Base-by-base conservation (phyloP, 2,329 filamentous ascomycete genomes). In the Monosporascus cannonballus region DNA sequence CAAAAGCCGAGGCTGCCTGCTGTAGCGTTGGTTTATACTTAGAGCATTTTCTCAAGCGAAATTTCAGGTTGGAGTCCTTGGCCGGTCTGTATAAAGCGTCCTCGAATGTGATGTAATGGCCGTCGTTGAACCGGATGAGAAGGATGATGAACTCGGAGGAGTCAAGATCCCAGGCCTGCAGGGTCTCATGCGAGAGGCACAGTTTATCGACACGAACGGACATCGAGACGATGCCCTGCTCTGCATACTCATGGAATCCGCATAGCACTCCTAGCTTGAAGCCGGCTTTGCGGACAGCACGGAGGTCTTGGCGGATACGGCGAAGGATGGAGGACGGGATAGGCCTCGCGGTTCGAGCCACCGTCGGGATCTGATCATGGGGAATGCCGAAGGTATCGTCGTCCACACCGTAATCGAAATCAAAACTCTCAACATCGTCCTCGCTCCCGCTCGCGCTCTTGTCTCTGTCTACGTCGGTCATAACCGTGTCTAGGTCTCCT, bases 81-180 rank as follows among this genome's bases (percentile, higher is more conserved):
- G 65, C 63, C 51, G 76, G 64, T 51, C 72, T 67, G 0, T 67
- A 63, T 15, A 80, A 64, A 9, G 88, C 66, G 0, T 79, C 65
- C 17, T 86, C 77, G 48, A 87, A 71, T 3, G 73, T 71, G 34
- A 74, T 76, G 67, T 95, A 96, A 0, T 73, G 76, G n/a, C 69
- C 67, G 0, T 76, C 71, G 58, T 87, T 27, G n/a, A 46, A 87
- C 37, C 79, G 79, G 44, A 94, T 78, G 22, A 96, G 73, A 4
- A 95, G 74, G 4, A 93, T 79, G 39, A 96, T 68, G 62, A 93
- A 92, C 36, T 91, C 85, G 0, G 75, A 69, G 0, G 76, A 70
- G 15, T 79, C 70, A 11, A 96, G 67, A 54, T 86, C 79, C 91
- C 91, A 96, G 1, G 90, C 88, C 62, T 86, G 78, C 68, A 90